These are phyloP conservation scores for Cutaneotrichosporon mucoides DNA, from an alignment of 1,284 basidiomycete species.

Conservation along the genomic window DNA sequence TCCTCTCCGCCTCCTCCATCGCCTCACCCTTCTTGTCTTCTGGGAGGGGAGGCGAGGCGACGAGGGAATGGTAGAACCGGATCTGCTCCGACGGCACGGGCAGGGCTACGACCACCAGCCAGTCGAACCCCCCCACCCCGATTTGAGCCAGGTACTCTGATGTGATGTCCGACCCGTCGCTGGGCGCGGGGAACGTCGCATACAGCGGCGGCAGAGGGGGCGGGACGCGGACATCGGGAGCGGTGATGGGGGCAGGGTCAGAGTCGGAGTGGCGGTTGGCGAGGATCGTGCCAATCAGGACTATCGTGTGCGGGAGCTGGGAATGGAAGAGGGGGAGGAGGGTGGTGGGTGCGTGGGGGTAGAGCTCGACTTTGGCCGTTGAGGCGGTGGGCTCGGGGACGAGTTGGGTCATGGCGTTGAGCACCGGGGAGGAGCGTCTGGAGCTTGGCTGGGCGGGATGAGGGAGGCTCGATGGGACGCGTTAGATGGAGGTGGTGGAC, in stretches of 20 bases:
- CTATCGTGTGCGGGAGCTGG: slow-evolving; percentile 21
- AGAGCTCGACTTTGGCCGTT: slow-evolving; percentile 2
- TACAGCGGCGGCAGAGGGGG: slow-evolving; percentile 3
- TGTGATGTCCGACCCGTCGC: neutral
- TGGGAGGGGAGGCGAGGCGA: neutral
- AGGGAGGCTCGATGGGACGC: no score
- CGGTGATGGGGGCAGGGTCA: neutral
- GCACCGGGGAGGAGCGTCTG: no score
- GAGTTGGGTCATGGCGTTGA: no score
- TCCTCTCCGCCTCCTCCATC: neutral
- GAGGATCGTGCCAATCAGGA: slow-evolving; percentile 16
- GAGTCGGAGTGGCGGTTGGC: neutral
- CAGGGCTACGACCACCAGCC: slow-evolving; percentile 22
- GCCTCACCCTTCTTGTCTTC: neutral
- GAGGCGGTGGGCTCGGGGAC: no score
- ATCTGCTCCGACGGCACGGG: slow-evolving; percentile 20
- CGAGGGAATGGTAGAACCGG: slow-evolving; percentile 22
- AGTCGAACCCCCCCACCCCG: slow-evolving; percentile 6
- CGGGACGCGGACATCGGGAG: neutral
- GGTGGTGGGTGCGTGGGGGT: slow-evolving; percentile 16
- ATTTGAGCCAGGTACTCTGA: neutral
- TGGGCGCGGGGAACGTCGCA: slow-evolving; percentile 8
- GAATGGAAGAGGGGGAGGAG: slow-evolving; percentile 19
- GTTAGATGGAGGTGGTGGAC: no score
- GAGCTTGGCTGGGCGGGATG: no score